Evolutionary conservation across 306 rosid genomes (phyloP).

Genomic region (Cucurbita moschata): DNA sequence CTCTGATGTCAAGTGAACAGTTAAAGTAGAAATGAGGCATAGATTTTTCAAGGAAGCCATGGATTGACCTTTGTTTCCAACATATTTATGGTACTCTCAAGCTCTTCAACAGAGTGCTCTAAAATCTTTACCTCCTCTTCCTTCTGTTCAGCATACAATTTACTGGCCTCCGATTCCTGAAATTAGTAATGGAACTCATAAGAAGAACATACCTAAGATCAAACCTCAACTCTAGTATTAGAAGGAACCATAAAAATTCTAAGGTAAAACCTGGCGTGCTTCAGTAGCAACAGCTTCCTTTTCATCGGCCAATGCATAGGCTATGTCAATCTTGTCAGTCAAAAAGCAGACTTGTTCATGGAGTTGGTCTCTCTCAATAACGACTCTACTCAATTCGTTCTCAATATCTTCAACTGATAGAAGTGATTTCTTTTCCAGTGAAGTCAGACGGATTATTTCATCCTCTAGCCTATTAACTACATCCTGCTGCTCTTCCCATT

Average conservation of each 20-base stretch:
- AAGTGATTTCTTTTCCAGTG: constrained; percentile 39
- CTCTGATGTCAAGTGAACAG: not conserved
- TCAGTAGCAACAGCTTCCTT: constrained; percentile 74
- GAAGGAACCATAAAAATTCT: constrained; percentile 10
- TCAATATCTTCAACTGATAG: constrained; percentile 43
- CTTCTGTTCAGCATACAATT: constrained; percentile 73
- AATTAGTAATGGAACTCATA: constrained; percentile 5
- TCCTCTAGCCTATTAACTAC: constrained; percentile 58
- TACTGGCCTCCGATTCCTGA: constrained; percentile 75
- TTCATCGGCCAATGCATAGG: constrained; percentile 67
- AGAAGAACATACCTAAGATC: not conserved
- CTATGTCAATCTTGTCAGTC: constrained; percentile 65
- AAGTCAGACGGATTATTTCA: constrained; percentile 57
- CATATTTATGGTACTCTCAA: constrained; percentile 80
- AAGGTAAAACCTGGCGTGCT: constrained; percentile 60
- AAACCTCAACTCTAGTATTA: not conserved
- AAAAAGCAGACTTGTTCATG: constrained; percentile 41
- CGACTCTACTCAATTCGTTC: constrained; percentile 43
- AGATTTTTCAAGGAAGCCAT: constrained; percentile 4
- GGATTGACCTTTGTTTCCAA: constrained; percentile 68
- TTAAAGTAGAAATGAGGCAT: not conserved
- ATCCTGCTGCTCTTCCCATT: constrained; percentile 67
- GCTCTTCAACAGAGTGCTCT: constrained; percentile 89
- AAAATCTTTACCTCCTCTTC: constrained; percentile 90
- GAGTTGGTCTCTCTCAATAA: constrained; percentile 61